Evolutionary conservation across 768 basidiomycete genomes (phyloP).

Genomic region (Dacryopinax primogenitus): DNA sequence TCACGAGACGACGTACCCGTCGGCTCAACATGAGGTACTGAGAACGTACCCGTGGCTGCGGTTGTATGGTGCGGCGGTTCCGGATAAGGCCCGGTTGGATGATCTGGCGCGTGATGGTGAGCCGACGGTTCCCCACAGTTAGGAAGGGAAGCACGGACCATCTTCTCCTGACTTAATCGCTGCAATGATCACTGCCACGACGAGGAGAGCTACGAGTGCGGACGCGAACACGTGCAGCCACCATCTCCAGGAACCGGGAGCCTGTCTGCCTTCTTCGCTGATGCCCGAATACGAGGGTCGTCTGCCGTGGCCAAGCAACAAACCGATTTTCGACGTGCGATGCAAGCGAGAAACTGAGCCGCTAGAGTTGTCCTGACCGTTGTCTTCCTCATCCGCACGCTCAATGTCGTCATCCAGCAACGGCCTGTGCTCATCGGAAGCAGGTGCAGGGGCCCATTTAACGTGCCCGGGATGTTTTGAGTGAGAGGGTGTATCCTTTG

Average conservation of each 20-base stretch:
- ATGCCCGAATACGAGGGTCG: neutral
- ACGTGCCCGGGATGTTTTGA: neutral
- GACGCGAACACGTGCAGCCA: neutral
- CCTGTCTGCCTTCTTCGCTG: neutral
- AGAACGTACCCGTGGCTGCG: neutral
- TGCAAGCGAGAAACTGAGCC: conserved; percentile 5
- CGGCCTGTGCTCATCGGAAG: conserved; percentile 1
- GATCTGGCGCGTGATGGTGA: neutral
- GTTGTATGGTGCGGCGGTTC: neutral
- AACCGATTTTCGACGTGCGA: neutral
- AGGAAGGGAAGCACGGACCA: neutral
- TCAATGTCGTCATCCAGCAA: conserved; percentile 7
- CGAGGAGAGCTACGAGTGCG: neutral
- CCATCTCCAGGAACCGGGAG: neutral
- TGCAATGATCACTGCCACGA: neutral
- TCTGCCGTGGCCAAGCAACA: neutral
- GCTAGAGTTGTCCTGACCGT: neutral
- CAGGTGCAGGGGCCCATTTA: neutral
- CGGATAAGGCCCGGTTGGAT: neutral
- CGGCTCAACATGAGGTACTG: conserved; percentile 7
- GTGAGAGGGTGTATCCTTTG: neutral
- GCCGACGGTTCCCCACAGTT: neutral
- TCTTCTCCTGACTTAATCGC: neutral
- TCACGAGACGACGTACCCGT: conserved; percentile 3
- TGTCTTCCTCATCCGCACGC: neutral